phyloP scores from a whole-genome alignment of 257 asterid genomes.

The Solanum clarkiae region DNA sequence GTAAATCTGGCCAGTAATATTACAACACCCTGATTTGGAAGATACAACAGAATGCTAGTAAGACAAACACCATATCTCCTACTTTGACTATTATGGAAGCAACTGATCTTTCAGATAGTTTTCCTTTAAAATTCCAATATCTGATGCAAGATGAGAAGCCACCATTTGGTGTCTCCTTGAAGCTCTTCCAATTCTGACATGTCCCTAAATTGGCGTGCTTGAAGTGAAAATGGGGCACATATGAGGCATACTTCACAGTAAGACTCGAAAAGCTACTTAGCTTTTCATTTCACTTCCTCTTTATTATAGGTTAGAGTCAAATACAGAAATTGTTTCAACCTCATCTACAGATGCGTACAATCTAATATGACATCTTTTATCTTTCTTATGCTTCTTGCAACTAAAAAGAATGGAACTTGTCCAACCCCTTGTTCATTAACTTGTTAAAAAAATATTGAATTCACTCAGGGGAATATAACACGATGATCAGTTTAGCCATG shows the following conservation, averaged over 20 bases:
- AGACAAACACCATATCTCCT: neutral
- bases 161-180: neutral
- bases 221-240: neutral
- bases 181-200: neutral
- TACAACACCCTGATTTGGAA: neutral
- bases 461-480: neutral
- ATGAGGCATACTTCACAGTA: neutral
- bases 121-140: neutral
- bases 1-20: neutral
- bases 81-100: neutral
- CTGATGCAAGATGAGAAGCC: neutral
- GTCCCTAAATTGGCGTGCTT: neutral
- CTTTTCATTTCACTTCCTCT: neutral
- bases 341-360: neutral
- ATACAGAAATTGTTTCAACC: neutral
- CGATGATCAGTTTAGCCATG: neutral
- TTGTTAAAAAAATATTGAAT: neutral
- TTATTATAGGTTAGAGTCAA: neutral
- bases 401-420: neutral
- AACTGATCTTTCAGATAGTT: neutral
- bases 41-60: neutral
- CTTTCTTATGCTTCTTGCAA: neutral
- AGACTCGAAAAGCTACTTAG: neutral
- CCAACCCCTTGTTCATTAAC: neutral
- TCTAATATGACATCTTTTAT: neutral